Conservation (phyloP, 73 alveolate genomes). For the Paramecium sonneborni region DNA sequence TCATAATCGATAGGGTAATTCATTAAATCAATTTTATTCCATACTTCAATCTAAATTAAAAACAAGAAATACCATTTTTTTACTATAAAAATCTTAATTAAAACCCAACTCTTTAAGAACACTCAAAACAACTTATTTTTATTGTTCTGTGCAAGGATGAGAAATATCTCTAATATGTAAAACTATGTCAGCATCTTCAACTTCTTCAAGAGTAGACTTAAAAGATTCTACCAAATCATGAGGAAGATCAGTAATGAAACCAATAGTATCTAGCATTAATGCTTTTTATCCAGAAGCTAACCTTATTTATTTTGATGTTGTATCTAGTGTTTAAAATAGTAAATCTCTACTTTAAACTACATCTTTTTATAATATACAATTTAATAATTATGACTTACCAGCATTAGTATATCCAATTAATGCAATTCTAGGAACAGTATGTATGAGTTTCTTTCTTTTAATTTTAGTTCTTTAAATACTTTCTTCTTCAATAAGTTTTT, state of each 20-base stretch:
- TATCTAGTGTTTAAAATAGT: slow-evolving; percentile 81
- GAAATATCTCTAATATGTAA: slow-evolving; percentile 89
- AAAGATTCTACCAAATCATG: slow-evolving; percentile 83
- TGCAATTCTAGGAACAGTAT: slow-evolving; percentile 79
- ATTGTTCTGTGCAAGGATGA: slow-evolving; percentile 80
- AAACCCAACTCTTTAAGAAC: slow-evolving; percentile 79
- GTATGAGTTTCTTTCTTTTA: background rate
- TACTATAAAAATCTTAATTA: slow-evolving; percentile 56
- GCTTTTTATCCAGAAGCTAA: slow-evolving; percentile 74
- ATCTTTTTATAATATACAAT: slow-evolving; percentile 67
- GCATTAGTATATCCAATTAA: slow-evolving; percentile 91
- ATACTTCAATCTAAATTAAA: slow-evolving; percentile 72
- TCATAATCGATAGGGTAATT: slow-evolving; percentile 39
- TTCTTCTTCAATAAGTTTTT: background rate
- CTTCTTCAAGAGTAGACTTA: slow-evolving; percentile 83
- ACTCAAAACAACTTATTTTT: slow-evolving; percentile 75
- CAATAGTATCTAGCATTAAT: slow-evolving; percentile 83
- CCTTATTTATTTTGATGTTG: slow-evolving; percentile 72
- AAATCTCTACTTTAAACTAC: slow-evolving; percentile 71
- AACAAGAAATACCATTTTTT: slow-evolving; percentile 31
- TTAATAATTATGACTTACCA: slow-evolving; percentile 89
- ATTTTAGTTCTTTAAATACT: slow-evolving; percentile 45
- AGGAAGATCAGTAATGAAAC: slow-evolving; percentile 87
- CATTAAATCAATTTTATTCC: slow-evolving; percentile 86
- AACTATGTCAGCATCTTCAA: slow-evolving; percentile 81